Percentiles rank a stretch among this genome's conserved stretches.
Evolutionary conservation across 306 rosid species (phyloP).

Genomic region (Cucurbita moschata): DNA sequence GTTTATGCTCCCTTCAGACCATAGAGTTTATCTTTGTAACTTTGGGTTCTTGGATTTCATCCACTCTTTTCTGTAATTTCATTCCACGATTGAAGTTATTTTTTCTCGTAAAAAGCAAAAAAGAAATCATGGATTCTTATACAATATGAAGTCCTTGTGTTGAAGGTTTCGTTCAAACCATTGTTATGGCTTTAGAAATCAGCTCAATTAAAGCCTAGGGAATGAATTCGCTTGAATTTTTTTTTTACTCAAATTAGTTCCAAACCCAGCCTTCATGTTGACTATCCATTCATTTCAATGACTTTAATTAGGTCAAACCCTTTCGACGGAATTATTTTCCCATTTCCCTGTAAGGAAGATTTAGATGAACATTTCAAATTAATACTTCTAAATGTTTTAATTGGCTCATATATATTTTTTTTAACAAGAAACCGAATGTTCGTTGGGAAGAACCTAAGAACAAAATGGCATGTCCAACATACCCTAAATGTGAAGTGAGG

Average conservation of each 20-base stretch:
- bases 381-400: too few species aligned
- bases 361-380: background rate
- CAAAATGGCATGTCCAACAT: background rate
- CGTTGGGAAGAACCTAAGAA: background rate
- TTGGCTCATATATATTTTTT: too few species aligned
- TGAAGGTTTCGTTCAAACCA: background rate
- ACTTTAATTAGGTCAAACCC: background rate
- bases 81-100: background rate
- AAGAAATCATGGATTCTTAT: too few species aligned
- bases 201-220: background rate
- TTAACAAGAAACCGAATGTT: background rate
- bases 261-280: background rate
- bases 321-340: background rate
- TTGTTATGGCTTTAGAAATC: too few species aligned
- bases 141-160: background rate
- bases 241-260: background rate
- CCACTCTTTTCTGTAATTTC: background rate
- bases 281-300: background rate
- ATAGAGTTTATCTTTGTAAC: background rate
- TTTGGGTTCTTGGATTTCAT: background rate
- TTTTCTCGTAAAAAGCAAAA: too few species aligned
- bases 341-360: background rate
- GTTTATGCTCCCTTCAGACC: background rate
- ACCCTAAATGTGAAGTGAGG: background rate
- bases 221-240: background rate